These are phyloP conservation scores for Chionographis japonica DNA, from an alignment of 106 monocot genomes.

Conservation along the genomic window DNA sequence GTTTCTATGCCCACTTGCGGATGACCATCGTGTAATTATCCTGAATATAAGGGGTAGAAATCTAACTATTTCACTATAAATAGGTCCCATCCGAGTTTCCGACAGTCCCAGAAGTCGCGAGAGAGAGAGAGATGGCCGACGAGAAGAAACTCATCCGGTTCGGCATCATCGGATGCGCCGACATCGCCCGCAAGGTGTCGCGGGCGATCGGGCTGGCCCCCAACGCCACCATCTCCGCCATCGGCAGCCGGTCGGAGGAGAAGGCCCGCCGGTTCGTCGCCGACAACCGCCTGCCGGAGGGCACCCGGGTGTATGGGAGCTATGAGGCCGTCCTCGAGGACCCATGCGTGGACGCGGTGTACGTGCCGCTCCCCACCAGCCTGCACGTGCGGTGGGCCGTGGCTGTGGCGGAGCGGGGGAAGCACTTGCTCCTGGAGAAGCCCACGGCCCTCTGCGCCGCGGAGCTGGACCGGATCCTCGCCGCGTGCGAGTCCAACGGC, in stretches of 20 bases:
- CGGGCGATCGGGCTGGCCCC: slow-evolving; percentile 56
- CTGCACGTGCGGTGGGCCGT: slow-evolving; percentile 55
- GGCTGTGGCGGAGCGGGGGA: slow-evolving; percentile 45
- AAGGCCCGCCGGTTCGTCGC: slow-evolving; percentile 52
- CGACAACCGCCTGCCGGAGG: slow-evolving; percentile 37
- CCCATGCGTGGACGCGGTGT: slow-evolving; percentile 54
- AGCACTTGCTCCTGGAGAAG: slow-evolving; percentile 79
- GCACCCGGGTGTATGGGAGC: slow-evolving; percentile 29
- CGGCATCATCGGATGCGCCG: slow-evolving; percentile 72
- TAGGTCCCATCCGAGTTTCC: too few relatives aligned
- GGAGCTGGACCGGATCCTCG: slow-evolving; percentile 58
- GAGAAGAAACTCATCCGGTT: slow-evolving; percentile 31
- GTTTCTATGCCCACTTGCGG: too few relatives aligned
- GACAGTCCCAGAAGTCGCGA: too few relatives aligned
- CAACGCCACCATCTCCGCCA: slow-evolving; percentile 37
- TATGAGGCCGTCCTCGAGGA: slow-evolving; percentile 73
- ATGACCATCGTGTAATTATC: too few relatives aligned
- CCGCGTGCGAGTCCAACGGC: slow-evolving; percentile 33
- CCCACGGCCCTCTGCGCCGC: slow-evolving; percentile 44
- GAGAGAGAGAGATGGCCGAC: not conserved
- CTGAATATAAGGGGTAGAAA: too few relatives aligned
- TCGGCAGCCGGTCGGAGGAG: slow-evolving; percentile 53
- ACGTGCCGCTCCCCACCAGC: slow-evolving; percentile 72
- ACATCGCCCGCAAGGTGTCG: slow-evolving; percentile 55
- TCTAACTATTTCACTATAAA: too few relatives aligned